Base-by-base conservation (phyloP, 1,139 yeast genomes). In the Hyphopichia khmerensis region DNA sequence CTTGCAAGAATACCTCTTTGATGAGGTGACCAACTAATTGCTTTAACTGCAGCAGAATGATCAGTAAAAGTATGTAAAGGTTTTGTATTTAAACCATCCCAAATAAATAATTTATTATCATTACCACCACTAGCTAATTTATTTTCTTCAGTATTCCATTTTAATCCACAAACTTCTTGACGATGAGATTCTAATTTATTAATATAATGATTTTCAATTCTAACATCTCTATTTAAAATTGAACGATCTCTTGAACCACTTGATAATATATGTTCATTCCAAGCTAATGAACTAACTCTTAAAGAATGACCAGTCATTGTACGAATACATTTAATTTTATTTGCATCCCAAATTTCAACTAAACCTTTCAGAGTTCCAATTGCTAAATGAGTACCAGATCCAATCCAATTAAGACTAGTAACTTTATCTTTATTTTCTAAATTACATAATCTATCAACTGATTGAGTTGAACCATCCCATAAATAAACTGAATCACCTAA, bases 11-110 rank as follows among this genome's bases (percentile, higher is more conserved):
- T 77, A 0, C 98, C 98, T 44, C 98, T 72, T 58, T 89, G 96
- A 59, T 93, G 98, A 0, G 99, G 98, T 1, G 96, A 87, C 99
- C 99, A 93, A 1, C 96, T 88, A 42, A 93, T 78, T 1, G 98
- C 99, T 64, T 91, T 93, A 5, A 93, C 96, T 0, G 99, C 99
- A 0, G 99, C 98, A 17, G 80, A 80, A 58, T 93, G 99, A 49
- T 89, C 96, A 6, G 76, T 74, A 54, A 91, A 87, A 47, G 76
- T 83, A 59, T 84, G 79, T 29, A 89, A 62, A 1, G 99, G 98
- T 40, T 57, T 77, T 13, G 80, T 75, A 44, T 77, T 75, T 35
- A 87, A 62, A 1, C 95, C 96, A 57, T 89, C 96, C 95, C 97
- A 95, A 8, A 90, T 85, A 51, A 79, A 78, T 26, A 89, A 72